Conservation (phyloP, 2,329 filamentous ascomycete genomes). For the Diaporthe destruens region DNA sequence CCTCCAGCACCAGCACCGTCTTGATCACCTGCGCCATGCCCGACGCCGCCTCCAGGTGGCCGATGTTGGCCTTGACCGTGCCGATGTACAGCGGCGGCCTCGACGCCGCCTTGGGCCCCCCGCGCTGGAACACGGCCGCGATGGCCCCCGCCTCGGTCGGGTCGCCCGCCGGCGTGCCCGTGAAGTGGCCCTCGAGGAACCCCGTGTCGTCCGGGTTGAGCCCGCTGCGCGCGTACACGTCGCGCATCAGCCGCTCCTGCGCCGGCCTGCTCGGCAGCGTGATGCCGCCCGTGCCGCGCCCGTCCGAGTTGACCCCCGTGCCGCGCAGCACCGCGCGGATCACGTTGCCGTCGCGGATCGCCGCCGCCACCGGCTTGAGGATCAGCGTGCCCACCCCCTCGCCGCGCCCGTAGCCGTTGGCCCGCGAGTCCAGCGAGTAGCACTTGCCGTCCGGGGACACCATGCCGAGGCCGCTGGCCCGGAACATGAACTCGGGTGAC, state of each 20-base stretch:
- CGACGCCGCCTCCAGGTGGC: slow-evolving; percentile 36
- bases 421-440: slow-evolving; percentile 35
- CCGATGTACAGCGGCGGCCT: slow-evolving; percentile 47
- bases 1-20: slow-evolving; percentile 35
- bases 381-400: slow-evolving; percentile 35
- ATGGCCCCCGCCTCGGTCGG: slow-evolving; percentile 48
- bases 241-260: slow-evolving; percentile 52
- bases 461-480: slow-evolving; percentile 41
- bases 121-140: slow-evolving; percentile 43
- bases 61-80: slow-evolving; percentile 50
- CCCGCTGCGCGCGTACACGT: slow-evolving; percentile 49
- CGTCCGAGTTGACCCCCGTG: slow-evolving; percentile 49
- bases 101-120: slow-evolving; percentile 39
- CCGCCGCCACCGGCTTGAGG: slow-evolving; percentile 34
- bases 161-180: slow-evolving; percentile 52
- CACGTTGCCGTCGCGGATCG: slow-evolving; percentile 34
- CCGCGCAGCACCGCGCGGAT: slow-evolving; percentile 45
- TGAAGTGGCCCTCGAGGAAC: slow-evolving; percentile 53
- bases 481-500: slow-evolving; percentile 46
- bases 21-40: slow-evolving; percentile 39
- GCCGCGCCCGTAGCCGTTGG: slow-evolving; percentile 38
- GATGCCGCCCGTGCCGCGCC: slow-evolving; percentile 49
- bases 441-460: slow-evolving; percentile 38
- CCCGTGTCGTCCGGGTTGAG: slow-evolving; percentile 45
- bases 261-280: slow-evolving; percentile 53